These are phyloP conservation scores for Saprolegnia parasitica DNA, from an alignment of 352 stramenopile species.

Conservation along the genomic window DNA sequence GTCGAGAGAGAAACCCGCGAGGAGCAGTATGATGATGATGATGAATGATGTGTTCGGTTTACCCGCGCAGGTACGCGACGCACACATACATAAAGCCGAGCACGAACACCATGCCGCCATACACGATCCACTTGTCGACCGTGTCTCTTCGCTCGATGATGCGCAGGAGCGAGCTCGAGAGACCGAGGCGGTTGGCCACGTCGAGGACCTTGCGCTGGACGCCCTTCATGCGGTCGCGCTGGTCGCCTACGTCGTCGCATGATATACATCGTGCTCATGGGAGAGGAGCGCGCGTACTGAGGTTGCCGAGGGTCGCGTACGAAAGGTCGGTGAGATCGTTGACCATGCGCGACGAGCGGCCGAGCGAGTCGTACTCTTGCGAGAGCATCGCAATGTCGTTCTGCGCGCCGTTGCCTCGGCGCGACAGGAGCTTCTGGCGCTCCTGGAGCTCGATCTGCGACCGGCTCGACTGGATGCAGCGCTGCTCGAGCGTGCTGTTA, in stretches of 20 bases:
- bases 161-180: slow-evolving; percentile 76
- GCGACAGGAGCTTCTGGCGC: slow-evolving; percentile 67
- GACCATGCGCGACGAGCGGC: slow-evolving; percentile 75
- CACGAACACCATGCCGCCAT: slow-evolving; percentile 75
- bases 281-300: slow-evolving; percentile 52
- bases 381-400: slow-evolving; percentile 27
- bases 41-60: too few relatives aligned
- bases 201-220: slow-evolving; percentile 74
- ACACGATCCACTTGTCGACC: slow-evolving; percentile 81
- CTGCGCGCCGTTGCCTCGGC: slow-evolving; percentile 29
- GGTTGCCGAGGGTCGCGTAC: slow-evolving; percentile 64
- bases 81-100: slow-evolving; percentile 77
- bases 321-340: slow-evolving; percentile 69
- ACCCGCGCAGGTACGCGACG: slow-evolving; percentile 43
- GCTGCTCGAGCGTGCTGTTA: slow-evolving; percentile 65
- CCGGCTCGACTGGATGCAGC: slow-evolving; percentile 64
- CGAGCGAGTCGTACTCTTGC: slow-evolving; percentile 73
- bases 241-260: background rate
- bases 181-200: slow-evolving; percentile 75
- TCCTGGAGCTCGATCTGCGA: slow-evolving; percentile 64
- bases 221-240: slow-evolving; percentile 36
- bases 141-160: slow-evolving; percentile 79
- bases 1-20: too few relatives aligned
- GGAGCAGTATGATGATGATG: too few relatives aligned
- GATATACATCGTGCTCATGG: slow-evolving; percentile 55